These are phyloP conservation scores for Solidago caesia DNA, from an alignment of 129 eudicot genomes.

Conservation along the genomic window DNA sequence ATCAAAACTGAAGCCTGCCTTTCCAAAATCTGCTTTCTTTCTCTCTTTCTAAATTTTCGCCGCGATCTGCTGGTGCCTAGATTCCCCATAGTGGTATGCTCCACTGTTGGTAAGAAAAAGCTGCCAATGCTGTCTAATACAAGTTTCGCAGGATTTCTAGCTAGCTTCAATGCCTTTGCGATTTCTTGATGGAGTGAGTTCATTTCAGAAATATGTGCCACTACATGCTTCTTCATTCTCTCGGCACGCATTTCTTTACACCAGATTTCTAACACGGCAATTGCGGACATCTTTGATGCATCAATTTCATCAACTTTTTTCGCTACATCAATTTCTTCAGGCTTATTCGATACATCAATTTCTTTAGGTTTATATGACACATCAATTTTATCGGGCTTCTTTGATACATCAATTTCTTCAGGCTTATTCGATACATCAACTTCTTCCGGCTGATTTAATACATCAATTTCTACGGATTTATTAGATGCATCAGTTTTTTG, in stretches of 20 bases:
- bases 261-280: constrained; percentile 33
- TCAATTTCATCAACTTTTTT: neutral
- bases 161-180: constrained; percentile 47
- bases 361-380: constrained; percentile 3
- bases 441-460: neutral
- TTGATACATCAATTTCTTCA: constrained; percentile 5
- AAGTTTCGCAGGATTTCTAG: constrained; percentile 49
- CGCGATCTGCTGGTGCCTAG: constrained; percentile 8
- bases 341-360: constrained; percentile 6
- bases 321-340: neutral
- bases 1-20: constrained; percentile 49
- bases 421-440: neutral
- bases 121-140: constrained; percentile 54
- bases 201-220: constrained; percentile 28
- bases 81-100: constrained; percentile 30
- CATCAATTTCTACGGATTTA: constrained; percentile 2
- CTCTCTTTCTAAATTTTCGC: neutral
- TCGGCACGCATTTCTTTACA: constrained; percentile 41
- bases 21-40: constrained; percentile 10
- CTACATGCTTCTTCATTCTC: constrained; percentile 37
- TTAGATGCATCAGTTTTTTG: neutral
- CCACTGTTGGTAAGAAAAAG: constrained; percentile 49
- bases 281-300: neutral
- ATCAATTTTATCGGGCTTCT: constrained; percentile 1
- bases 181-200: constrained; percentile 40